Evolutionary conservation across 1,284 basidiomycete genomes (phyloP), one percentile per base, ranked within the genome.

Genomic region (Moniliophthora roreri): DNA sequence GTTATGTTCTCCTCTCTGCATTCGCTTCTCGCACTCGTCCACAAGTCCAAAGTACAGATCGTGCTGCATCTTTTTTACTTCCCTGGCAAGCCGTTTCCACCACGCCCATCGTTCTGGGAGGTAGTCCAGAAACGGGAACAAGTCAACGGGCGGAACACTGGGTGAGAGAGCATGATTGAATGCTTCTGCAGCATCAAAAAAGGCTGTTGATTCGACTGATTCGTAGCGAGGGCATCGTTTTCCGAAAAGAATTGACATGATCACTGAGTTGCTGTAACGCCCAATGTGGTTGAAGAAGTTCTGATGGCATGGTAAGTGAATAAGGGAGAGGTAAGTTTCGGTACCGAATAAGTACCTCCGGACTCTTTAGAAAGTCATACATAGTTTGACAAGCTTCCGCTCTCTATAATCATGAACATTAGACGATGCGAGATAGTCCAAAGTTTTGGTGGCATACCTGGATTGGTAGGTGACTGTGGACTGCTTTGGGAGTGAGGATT

Each of bases 121-220:
- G 16, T 57, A 60, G 16, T 59, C 62, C 16, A 69, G 53, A 6
- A 67, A 48, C 0, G 68, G 67, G 18, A 69, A 58, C 4, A 68
- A 9, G 49, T 69, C 68, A 8, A 69, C 56, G 5, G 68, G 68
- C 9, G 72, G 67, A 26, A 59, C 49, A 3, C 58, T 57, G 15
- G 62, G 62, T 16, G 60, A 52, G 28, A 62, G 63, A 21, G n/a
- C 2, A 61, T 48, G 16, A 57, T 50, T 10, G 49, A 24, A 18
- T 58, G 42, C 44, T 57, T 57, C 42, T 52, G 52, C 26, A 53
- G 55, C 40, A 56, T 58, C 35, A 59, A 10, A 18, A 24, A 50
- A 26, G 21, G 48, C 41, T 44, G 23, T 39, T 4, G 52, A 50
- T 51, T 57, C 50, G 15, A 42, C 42, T 18, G 50, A 41, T n/a